phyloP scores from a whole-genome alignment of 2,329 filamentous ascomycete genomes.

The Fonsecaea erecta region DNA sequence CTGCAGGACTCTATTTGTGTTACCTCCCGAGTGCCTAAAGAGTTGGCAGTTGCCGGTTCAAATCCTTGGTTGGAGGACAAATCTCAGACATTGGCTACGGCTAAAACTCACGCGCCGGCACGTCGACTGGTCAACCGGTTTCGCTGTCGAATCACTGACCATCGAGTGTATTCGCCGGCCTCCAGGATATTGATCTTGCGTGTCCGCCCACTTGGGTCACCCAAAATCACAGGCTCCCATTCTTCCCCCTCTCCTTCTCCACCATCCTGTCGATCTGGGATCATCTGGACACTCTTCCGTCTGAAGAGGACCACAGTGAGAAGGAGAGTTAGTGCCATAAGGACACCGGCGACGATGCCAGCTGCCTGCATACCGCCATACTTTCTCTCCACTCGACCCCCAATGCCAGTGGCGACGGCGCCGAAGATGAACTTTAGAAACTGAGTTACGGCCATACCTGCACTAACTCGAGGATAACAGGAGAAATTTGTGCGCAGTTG shows the following conservation, averaged over 20 bases:
- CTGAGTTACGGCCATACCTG: slow-evolving; percentile 73
- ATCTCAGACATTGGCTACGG: neutral
- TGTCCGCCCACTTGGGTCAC: slow-evolving; percentile 70
- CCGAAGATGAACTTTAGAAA: slow-evolving; percentile 71
- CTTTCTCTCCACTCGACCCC: slow-evolving; percentile 68
- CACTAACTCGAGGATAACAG: slow-evolving; percentile 73
- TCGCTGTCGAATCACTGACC: slow-evolving; percentile 71
- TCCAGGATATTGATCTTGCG: slow-evolving; percentile 74
- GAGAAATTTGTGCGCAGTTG: slow-evolving; percentile 71
- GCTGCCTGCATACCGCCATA: slow-evolving; percentile 71
- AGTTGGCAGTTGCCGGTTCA: neutral
- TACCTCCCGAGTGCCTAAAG: neutral
- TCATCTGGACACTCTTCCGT: slow-evolving; percentile 69
- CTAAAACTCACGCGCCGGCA: neutral
- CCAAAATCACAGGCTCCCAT: slow-evolving; percentile 73
- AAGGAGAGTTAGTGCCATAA: slow-evolving; percentile 67
- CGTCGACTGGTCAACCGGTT: slow-evolving; percentile 53
- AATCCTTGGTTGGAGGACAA: neutral
- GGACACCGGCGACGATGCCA: slow-evolving; percentile 69
- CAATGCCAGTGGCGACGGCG: slow-evolving; percentile 69
- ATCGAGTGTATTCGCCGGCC: slow-evolving; percentile 69
- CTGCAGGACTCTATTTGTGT: neutral
- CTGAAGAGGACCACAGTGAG: slow-evolving; percentile 67
- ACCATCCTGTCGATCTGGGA: slow-evolving; percentile 53
- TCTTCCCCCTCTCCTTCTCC: slow-evolving; percentile 3